Conservation (phyloP, 176 grass and related monocot genomes). For the Cenchrus purpureus region DNA sequence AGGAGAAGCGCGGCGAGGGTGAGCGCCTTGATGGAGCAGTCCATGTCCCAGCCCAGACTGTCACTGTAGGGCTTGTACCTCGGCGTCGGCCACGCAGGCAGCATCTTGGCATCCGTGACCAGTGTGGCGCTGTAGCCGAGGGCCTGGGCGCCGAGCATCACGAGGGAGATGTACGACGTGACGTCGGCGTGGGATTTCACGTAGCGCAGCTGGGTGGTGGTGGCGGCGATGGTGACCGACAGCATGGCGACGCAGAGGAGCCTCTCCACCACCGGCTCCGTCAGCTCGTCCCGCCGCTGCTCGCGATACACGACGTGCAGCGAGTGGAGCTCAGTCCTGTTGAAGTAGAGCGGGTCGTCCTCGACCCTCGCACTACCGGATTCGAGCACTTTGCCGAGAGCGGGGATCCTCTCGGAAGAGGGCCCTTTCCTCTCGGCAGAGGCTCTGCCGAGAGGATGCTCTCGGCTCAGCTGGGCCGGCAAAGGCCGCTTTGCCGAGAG, state of each 20-base stretch:
- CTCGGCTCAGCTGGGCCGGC: too few relatives aligned
- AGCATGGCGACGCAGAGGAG: slow-evolving; percentile 33
- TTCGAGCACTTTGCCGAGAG: too few relatives aligned
- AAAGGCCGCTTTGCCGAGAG: too few relatives aligned
- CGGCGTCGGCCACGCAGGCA: not conserved
- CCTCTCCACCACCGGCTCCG: not conserved
- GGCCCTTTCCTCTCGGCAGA: too few relatives aligned
- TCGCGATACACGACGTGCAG: slow-evolving; percentile 44
- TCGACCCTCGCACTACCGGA: slow-evolving; percentile 9
- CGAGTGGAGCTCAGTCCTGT: slow-evolving; percentile 33
- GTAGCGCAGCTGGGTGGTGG: slow-evolving; percentile 47
- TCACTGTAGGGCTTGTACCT: not conserved
- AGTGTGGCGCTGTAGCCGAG: slow-evolving; percentile 46
- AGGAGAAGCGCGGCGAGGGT: slow-evolving; percentile 46
- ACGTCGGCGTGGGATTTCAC: slow-evolving; percentile 36
- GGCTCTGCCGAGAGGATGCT: too few relatives aligned
- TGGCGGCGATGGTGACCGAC: slow-evolving; percentile 27
- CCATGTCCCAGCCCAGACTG: slow-evolving; percentile 31
- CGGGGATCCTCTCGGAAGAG: too few relatives aligned
- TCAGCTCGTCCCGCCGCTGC: slow-evolving; percentile 27
- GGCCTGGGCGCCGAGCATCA: slow-evolving; percentile 62
- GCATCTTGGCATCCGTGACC: not conserved
- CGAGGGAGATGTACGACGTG: slow-evolving; percentile 51
- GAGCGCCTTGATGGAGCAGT: slow-evolving; percentile 51
- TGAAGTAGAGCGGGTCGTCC: slow-evolving; percentile 50